Evolutionary conservation across 73 alveolate genomes (phyloP).

Genomic region (Blepharisma japonicum): DNA sequence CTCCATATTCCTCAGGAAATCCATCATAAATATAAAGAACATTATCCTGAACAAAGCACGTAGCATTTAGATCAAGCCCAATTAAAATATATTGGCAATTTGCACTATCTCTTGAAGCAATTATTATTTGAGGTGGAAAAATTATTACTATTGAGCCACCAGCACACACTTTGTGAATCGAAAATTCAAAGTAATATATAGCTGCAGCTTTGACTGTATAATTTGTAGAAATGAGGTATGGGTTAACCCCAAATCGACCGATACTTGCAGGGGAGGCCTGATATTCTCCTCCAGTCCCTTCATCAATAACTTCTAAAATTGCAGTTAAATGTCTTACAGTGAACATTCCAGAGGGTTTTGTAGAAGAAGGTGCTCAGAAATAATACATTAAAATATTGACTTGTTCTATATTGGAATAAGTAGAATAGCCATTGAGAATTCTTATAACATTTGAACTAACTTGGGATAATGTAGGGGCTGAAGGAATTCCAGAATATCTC

Average conservation of each 20-base stretch:
- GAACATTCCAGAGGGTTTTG: background rate
- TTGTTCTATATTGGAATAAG: background rate
- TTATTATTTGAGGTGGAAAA: background rate
- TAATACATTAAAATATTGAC: background rate
- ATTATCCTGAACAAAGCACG: background rate
- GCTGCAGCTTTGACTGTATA: too few species aligned
- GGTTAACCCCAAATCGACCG: too few species aligned
- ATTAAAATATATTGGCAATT: background rate
- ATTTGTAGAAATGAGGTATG: too few species aligned
- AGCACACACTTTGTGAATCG: background rate
- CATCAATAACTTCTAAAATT: background rate
- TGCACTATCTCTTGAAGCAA: background rate
- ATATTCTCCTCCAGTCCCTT: slow-evolving; percentile 25
- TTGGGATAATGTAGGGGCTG: background rate
- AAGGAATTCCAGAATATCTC: background rate
- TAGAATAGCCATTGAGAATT: background rate
- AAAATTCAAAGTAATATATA: too few species aligned
- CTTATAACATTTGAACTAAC: background rate
- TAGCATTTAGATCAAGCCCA: background rate
- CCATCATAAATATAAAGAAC: background rate
- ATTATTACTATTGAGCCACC: background rate
- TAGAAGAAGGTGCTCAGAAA: background rate
- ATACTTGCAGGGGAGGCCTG: too few species aligned
- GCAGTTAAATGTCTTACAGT: background rate
- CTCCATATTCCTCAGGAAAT: background rate